Evolutionary conservation across 78 protist species (phyloP), one percentile per base, ranked within the genome.

Genomic region (Dictyostelium citrinum): DNA sequence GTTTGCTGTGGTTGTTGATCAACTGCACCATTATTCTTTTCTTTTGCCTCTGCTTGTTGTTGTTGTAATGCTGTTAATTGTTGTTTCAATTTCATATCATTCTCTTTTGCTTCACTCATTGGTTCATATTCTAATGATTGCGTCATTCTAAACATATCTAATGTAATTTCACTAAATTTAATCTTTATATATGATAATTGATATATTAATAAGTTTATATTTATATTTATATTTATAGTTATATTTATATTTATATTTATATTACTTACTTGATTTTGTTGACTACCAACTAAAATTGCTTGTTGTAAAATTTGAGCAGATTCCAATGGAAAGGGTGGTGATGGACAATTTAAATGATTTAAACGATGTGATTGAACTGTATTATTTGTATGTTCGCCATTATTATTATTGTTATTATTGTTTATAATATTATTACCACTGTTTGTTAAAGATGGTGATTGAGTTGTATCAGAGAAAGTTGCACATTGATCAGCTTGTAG

Each of bases 81-180:
- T 75, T 33, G 77, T 37, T 61, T 60, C 10, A 27, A 22, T 71
- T 37, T 49, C 20, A 43, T 70, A 43, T 70, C 27, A 24, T 84
- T 70, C 37, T 33, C 70, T 27, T 64, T 64, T 64, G 72, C 72
- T 27, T 64, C 72, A 27, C 22, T 64, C 72, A 64, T 64, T 64
- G 61, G 64, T 33, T 92, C 91, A 74, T 81, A 79, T 43, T 92
- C 96, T 31, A 92, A 51, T 16, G 92, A 74, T 55, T 92, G 96
- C 9, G 81, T 84, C 85, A 92, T 83, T 70, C 91, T 79, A 80
- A 92, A 81, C 96, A 92, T 92, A 45, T 92, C 96, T 1, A 92
- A 90, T 9, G 96, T 92, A 22, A 92, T 84, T 81, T 92, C 96
- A 72, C 91, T 84, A 70, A 92, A 92, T 61, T 92, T 92, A 55